phyloP scores from a whole-genome alignment of 2,329 filamentous ascomycete genomes.

The Stemphylium vesicarium region DNA sequence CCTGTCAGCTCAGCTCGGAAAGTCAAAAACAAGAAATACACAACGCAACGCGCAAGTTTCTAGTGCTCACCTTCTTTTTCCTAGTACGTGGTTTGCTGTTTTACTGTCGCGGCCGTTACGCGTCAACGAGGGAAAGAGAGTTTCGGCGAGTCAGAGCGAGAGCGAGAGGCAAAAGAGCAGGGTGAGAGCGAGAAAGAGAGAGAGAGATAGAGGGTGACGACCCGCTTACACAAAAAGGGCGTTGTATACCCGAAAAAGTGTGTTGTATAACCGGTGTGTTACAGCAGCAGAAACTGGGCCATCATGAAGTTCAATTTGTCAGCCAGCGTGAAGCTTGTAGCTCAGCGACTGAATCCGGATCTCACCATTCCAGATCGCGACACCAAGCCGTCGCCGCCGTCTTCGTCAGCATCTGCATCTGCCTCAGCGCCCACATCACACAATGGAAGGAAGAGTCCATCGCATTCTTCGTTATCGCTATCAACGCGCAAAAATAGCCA shows the following conservation, averaged over 20 bases:
- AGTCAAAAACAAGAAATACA: too few relatives aligned
- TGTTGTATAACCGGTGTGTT: neutral
- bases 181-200: too few relatives aligned
- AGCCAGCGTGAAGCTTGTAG: conserved; percentile 3
- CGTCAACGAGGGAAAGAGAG: too few relatives aligned
- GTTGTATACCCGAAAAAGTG: neutral
- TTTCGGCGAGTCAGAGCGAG: too few relatives aligned
- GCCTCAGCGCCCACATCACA: neutral
- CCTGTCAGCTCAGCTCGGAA: too few relatives aligned
- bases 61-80: too few relatives aligned
- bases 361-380: conserved; percentile 6
- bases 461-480: neutral
- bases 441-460: neutral
- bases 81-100: too few relatives aligned
- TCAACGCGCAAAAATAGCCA: neutral
- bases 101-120: too few relatives aligned
- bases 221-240: neutral
- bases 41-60: too few relatives aligned
- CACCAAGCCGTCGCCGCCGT: neutral
- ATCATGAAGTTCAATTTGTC: conserved; percentile 9
- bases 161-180: too few relatives aligned
- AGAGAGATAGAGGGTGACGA: neutral
- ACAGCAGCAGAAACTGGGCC: neutral
- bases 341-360: conserved; percentile 10
- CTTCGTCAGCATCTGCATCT: neutral